Evolutionary conservation across 176 grass and related monocot species (phyloP).

Genomic region (Neostapfia colusana): DNA sequence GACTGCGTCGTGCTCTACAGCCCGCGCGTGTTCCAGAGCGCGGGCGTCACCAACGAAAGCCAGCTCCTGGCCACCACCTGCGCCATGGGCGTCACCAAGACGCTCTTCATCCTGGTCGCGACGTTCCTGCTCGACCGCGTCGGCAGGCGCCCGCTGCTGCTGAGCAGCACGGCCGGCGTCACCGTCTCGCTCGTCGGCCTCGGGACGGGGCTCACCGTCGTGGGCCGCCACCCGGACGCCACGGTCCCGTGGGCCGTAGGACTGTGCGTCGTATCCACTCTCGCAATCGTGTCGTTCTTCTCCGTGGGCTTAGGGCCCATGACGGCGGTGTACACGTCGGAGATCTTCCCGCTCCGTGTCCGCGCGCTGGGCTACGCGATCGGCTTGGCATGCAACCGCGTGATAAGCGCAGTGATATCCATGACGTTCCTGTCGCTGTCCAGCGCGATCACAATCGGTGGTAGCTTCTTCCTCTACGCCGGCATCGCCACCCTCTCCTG

Average conservation of each 20-base stretch:
- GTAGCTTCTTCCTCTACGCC: slow-evolving; percentile 73
- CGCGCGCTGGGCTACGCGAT: slow-evolving; percentile 57
- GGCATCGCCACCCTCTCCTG: slow-evolving; percentile 39
- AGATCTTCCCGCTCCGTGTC: slow-evolving; percentile 66
- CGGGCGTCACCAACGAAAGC: slow-evolving; percentile 38
- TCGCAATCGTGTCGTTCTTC: slow-evolving; percentile 57
- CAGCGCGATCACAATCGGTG: slow-evolving; percentile 60
- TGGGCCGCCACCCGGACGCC: slow-evolving; percentile 23
- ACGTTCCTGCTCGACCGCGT: slow-evolving; percentile 62
- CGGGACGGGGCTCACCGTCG: slow-evolving; percentile 44
- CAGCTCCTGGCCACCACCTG: slow-evolving; percentile 48
- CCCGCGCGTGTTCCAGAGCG: slow-evolving; percentile 62
- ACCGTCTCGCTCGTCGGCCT: slow-evolving; percentile 42
- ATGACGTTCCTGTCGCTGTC: slow-evolving; percentile 79
- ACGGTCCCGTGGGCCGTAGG: slow-evolving; percentile 43
- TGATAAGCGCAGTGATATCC: slow-evolving; percentile 47
- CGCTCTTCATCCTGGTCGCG: slow-evolving; percentile 47
- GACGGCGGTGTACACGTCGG: slow-evolving; percentile 51
- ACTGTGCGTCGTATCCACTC: slow-evolving; percentile 45
- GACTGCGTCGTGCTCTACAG: slow-evolving; percentile 76
- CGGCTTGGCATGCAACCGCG: slow-evolving; percentile 52
- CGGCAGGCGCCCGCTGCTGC: slow-evolving; percentile 59
- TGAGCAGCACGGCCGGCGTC: slow-evolving; percentile 49
- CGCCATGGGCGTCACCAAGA: slow-evolving; percentile 63
- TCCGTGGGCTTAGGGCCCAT: slow-evolving; percentile 64